Evolutionary conservation across 2,329 filamentous ascomycete species (phyloP), one percentile per base, ranked within the genome.

Genomic region (Fusarium compactum): DNA sequence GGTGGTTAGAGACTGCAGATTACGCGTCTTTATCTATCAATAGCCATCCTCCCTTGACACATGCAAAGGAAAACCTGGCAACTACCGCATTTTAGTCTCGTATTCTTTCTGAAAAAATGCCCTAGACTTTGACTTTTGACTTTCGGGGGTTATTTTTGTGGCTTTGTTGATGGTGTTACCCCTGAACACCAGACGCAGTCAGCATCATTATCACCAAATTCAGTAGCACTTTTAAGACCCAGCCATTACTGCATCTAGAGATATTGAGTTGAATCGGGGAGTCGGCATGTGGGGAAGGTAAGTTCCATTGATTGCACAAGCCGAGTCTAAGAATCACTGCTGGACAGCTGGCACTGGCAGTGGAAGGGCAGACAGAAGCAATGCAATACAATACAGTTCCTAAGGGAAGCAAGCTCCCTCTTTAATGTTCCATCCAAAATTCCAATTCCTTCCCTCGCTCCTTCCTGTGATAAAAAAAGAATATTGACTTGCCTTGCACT

Each of bases 221-320:
- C 45, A 62, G 27, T 40, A 64, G 48, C 52, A 58, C 47, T 43
- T 46, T 32, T 27, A 57, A 60, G 50, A 54, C 58, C 51, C 46
- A 70, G 61, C 57, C 46, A 58, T 52, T 50, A 48, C 45, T 34
- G 16, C 16, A 9, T 34, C 32, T 41, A 54, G 40, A 27, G 50
- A 15, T 46, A 53, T 41, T 45, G 44, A 56, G 52, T 40, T 43
- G 27, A 32, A 58, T 41, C 62, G 70, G 67, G 71, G 57, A 73
- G 48, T 64, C 66, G 62, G 66, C 47, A 70, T 67, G 69, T 70
- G 69, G 64, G 32, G 57, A 50, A 59, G 40, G 25, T 12, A 51
- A 29, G 50, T 52, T 27, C 54, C 47, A 38, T 41, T 40, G 62
- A 51, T 57, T 58, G 30, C 30, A 34, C 16, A 18, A n/a, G 46